Evolutionary conservation across 805 yeast genomes (phyloP).

Genomic region (Candida golubevii): DNA sequence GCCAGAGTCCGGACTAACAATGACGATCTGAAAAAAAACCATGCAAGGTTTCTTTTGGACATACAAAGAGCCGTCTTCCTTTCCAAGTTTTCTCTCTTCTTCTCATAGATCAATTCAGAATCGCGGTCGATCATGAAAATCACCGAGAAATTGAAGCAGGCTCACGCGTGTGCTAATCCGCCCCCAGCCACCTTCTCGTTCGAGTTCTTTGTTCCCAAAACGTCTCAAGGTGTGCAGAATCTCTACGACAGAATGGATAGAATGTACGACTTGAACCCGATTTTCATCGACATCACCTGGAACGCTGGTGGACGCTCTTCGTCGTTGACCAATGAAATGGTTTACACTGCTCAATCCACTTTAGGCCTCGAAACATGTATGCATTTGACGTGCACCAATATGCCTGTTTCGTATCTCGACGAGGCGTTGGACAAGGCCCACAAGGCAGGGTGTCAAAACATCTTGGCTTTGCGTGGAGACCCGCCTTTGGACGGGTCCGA

Average conservation of each 20-base stretch:
- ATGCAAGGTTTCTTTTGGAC: too few relatives aligned
- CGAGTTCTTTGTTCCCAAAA: slow-evolving; percentile 96
- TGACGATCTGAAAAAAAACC: slow-evolving; percentile 3
- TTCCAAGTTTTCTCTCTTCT: not conserved
- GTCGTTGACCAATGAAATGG: slow-evolving; percentile 84
- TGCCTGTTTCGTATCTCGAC: slow-evolving; percentile 78
- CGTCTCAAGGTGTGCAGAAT: slow-evolving; percentile 94
- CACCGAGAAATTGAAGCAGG: slow-evolving; percentile 39
- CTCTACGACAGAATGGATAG: slow-evolving; percentile 96
- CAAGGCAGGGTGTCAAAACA: slow-evolving; percentile 90
- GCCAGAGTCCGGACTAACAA: slow-evolving; percentile 2
- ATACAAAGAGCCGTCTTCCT: too few relatives aligned
- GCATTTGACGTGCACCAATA: slow-evolving; percentile 96
- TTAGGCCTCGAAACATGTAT: slow-evolving; percentile 93
- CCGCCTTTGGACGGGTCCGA: slow-evolving; percentile 77
- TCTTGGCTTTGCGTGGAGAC: slow-evolving; percentile 92
- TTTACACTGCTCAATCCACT: slow-evolving; percentile 83
- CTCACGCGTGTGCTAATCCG: slow-evolving; percentile 34
- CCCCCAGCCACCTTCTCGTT: slow-evolving; percentile 79
- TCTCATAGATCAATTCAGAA: not conserved
- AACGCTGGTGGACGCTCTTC: slow-evolving; percentile 94
- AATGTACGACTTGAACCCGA: slow-evolving; percentile 88
- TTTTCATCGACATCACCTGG: slow-evolving; percentile 96
- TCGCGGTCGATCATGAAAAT: slow-evolving; percentile 29
- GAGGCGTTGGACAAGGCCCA: slow-evolving; percentile 81